Evolutionary conservation across 345 rosid species (phyloP), one percentile per base, ranked within the genome.

Genomic region (Melastoma malabathricum): DNA sequence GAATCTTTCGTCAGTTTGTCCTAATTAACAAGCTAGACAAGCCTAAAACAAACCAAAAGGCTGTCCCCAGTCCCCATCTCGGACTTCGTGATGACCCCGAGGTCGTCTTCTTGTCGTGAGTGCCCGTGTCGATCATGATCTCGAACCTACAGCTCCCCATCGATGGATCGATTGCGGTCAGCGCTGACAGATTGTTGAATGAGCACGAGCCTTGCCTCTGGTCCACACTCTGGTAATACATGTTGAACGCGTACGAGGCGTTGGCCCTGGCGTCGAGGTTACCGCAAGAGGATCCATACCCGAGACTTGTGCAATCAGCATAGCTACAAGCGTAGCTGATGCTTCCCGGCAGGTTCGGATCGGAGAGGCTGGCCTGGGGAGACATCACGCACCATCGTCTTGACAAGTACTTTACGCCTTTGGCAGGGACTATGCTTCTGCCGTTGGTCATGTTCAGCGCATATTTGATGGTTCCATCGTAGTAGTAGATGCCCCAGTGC

Each of bases 401-500:
- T 25, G 72, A 48, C 57, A 70, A 58, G 64, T 86, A 80, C 34
- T 68, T 72, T 7, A 82, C 95, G 0, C 88, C 95, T 61, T 73
- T 80, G 0, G 95, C 85, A 2, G 85, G 51, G 14, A 59, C 72
- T 6, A 86, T 22, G 3, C 46, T 41, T 52, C 52, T 78, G 0
- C 90, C 82, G 15, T 52, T 69, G 3, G 76, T 80, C 23, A 71
- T 0, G 4, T 73, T 66, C 1, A 86, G 43, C 0, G 61, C 47
- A 38, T 83, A 86, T 67, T 93, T 88, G 34, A 90, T 59, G 50
- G 68, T 56, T 17, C 99, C 95, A 50, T 86, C 92, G 15, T 39
- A 80, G 58, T 75, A 56, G 75, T 82, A 86, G 15, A 93, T 47
- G 16, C 99, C 92, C 95, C 88, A 86, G 6, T 86, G 95, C 18